Conservation (phyloP, 257 asterid genomes). For the Cruciata laevipes region DNA sequence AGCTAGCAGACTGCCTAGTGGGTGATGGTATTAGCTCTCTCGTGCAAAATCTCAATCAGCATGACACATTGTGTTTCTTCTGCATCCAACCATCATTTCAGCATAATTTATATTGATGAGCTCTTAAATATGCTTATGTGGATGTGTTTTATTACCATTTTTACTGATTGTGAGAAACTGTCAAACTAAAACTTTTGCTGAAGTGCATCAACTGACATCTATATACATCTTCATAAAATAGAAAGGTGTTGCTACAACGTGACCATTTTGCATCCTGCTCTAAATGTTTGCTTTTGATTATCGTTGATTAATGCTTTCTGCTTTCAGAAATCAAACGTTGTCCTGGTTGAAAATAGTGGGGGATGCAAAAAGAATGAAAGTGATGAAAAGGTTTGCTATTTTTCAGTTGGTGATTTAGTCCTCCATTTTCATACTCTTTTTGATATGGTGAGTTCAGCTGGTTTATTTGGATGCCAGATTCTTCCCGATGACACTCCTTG, state of each 20-base stretch:
- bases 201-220: background rate
- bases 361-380: background rate
- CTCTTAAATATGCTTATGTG: background rate
- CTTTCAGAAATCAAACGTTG: slow-evolving; percentile 34
- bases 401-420: background rate
- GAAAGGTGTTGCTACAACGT: background rate
- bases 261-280: too few species aligned
- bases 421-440: background rate
- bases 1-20: background rate
- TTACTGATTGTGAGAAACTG: background rate
- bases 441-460: slow-evolving; percentile 4
- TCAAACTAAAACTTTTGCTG: background rate
- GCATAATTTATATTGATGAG: background rate
- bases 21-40: background rate
- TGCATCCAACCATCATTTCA: background rate
- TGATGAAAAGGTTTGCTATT: slow-evolving; percentile 47
- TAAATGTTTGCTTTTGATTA: slow-evolving; percentile 6
- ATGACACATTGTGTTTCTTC: background rate
- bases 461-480: slow-evolving; percentile 38
- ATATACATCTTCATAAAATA: too few species aligned
- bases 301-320: slow-evolving; percentile 14
- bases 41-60: background rate
- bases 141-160: background rate
- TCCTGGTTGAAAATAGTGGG: too few species aligned
- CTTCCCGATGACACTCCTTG: slow-evolving; percentile 80